Base-by-base conservation (phyloP, 306 rosid genomes). In the Delonix regia region DNA sequence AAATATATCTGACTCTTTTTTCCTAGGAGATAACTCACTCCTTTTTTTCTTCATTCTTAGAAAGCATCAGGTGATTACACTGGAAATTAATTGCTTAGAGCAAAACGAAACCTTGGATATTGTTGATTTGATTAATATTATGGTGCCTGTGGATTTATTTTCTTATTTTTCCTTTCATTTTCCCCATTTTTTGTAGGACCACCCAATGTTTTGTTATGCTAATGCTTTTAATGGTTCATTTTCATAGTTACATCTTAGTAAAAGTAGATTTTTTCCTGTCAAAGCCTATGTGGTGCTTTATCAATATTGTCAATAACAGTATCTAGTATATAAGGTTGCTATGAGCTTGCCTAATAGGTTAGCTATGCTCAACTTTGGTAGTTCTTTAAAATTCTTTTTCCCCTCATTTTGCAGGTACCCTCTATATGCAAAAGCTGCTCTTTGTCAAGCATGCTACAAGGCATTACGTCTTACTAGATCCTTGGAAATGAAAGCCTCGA, bases 391-490 rank as follows among this genome's bases (percentile, higher is more conserved):
- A 47, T 64, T 16, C 18, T 47, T 42, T 59, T 25, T 71, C 76
- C 25, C 25, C 60, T 60, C 38, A 59, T 74, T 67, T 61, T 78
- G 65, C 80, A 94, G 99, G 78, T 91, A 95, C 82, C 94, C 98
- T 34, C 81, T 80, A 81, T 80, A 86, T 83, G 99, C 99, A 63
- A 93, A 93, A 88, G 94, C 93, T 80, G 85, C 98, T 63, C 93
- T 89, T 16, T 95, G 99, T 78, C 98, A 91, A 81, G 98, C 93
- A 76, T 95, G 98, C 87, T 95, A 88, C 83, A 93, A 79, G 74
- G 96, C 93, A n/a, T 79, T 95, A 69, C 97, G 90, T 63, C 97
- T 95, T 49, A 88, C 93, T 14, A 83, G 77, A 74, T 59, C 93
- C 21, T 74, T 95, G 84, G 98, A 95, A 86, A 73, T n/a, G 76